Conservation (phyloP, 768 basidiomycete genomes). For the Asterophora parasitica region DNA sequence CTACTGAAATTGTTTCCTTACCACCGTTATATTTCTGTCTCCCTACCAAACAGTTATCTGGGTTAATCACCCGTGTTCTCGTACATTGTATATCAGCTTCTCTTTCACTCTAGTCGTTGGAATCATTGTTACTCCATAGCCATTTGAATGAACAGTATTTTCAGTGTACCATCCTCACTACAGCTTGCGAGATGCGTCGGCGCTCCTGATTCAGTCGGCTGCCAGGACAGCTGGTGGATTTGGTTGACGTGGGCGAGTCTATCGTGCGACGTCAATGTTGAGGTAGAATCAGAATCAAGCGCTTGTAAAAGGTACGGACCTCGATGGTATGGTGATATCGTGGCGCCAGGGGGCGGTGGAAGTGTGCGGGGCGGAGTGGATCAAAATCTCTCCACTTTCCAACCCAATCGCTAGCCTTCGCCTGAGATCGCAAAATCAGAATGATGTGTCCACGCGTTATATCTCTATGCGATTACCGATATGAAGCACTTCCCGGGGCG, state of each 20-base stretch:
- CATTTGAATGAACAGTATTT: constrained; percentile 61
- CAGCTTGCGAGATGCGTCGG: constrained; percentile 70
- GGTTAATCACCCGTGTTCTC: constrained; percentile 39
- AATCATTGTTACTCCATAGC: constrained; percentile 43
- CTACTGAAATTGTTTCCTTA: constrained; percentile 58
- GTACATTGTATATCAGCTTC: constrained; percentile 68
- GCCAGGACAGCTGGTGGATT: constrained; percentile 80
- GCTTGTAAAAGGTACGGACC: constrained; percentile 35
- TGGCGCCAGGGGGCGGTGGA: constrained; percentile 41
- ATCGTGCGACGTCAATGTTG: constrained; percentile 8
- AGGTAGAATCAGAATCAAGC: neutral
- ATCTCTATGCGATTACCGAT: constrained; percentile 36
- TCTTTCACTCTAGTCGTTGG: constrained; percentile 36
- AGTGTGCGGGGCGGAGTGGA: constrained; percentile 43
- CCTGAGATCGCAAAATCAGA: constrained; percentile 19
- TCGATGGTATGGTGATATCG: constrained; percentile 40
- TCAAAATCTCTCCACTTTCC: constrained; percentile 71
- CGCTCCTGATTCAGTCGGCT: constrained; percentile 36
- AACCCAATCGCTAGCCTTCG: constrained; percentile 76
- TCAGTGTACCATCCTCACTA: constrained; percentile 90
- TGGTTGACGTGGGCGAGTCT: constrained; percentile 76
- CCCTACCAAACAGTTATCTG: constrained; percentile 12
- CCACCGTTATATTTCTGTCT: constrained; percentile 30
- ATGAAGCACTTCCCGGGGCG: constrained; percentile 23
- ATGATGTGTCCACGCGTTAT: neutral